phyloP scores from a whole-genome alignment of 768 basidiomycete species.

The Rhodosporidiobolus odoratus region DNA sequence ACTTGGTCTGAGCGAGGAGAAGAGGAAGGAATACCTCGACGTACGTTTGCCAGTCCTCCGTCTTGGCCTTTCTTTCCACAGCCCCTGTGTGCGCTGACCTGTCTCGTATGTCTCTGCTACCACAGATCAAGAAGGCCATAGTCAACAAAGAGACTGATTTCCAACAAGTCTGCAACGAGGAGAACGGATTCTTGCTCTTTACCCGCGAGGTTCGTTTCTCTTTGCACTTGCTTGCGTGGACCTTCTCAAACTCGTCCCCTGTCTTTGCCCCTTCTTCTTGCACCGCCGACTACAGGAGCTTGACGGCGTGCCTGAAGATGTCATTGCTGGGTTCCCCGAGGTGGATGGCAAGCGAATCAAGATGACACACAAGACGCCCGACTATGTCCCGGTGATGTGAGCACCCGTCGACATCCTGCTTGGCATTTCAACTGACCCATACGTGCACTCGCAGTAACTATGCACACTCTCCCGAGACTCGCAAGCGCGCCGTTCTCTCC shows the following conservation, averaged over 20 bases:
- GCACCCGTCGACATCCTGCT: too few species aligned
- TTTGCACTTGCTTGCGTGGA: neutral
- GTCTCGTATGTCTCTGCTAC: neutral
- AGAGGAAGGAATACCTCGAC: slow-evolving; percentile 56
- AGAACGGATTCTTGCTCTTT: slow-evolving; percentile 55
- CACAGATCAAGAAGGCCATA: slow-evolving; percentile 64
- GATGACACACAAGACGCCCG: slow-evolving; percentile 74
- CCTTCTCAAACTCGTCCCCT: slow-evolving; percentile 33
- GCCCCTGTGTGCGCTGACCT: too few species aligned
- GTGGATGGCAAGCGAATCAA: slow-evolving; percentile 63
- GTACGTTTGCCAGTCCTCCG: slow-evolving; percentile 16
- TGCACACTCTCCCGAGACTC: slow-evolving; percentile 64
- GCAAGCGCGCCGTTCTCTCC: slow-evolving; percentile 61
- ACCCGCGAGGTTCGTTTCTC: slow-evolving; percentile 21
- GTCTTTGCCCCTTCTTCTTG: too few species aligned
- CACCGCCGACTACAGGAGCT: slow-evolving; percentile 69
- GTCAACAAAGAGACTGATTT: slow-evolving; percentile 73
- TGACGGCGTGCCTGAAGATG: slow-evolving; percentile 72
- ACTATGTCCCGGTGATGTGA: slow-evolving; percentile 69
- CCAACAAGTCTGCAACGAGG: slow-evolving; percentile 85
- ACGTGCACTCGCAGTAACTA: slow-evolving; percentile 63
- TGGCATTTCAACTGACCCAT: neutral
- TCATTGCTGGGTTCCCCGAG: slow-evolving; percentile 69
- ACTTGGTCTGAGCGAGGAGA: slow-evolving; percentile 62
- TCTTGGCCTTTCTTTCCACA: neutral